A percentile compares a stretch with the other conserved stretches of the same genome.
phyloP scores from a whole-genome alignment of 2,329 filamentous ascomycete genomes.

The Fusarium annulatum region DNA sequence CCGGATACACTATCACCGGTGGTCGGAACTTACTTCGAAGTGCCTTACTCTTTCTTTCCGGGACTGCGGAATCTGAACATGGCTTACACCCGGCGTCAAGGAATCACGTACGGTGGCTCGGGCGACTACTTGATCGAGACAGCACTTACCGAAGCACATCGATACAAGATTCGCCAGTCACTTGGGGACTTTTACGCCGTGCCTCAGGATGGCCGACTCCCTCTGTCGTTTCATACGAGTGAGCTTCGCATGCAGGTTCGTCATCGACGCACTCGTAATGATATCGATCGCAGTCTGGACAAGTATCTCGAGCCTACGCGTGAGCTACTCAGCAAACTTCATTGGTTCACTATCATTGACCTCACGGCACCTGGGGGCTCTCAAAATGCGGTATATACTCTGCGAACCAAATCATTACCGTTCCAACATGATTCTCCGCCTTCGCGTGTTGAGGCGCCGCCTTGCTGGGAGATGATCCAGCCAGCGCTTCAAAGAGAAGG shows the following conservation, averaged over 20 bases:
- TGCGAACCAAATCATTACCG: rapidly evolving
- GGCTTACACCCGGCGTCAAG: background rate
- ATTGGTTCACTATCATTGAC: background rate
- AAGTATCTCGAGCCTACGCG: background rate
- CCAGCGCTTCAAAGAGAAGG: background rate
- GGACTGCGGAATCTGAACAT: background rate
- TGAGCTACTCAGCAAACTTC: background rate
- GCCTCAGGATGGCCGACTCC: background rate
- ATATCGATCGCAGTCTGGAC: background rate
- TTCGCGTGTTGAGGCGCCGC: background rate
- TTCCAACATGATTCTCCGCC: background rate
- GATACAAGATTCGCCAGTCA: background rate
- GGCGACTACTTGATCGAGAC: background rate
- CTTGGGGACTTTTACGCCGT: background rate
- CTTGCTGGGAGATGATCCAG: background rate
- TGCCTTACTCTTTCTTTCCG: background rate
- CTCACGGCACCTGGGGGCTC: background rate
- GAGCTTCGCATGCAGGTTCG: background rate
- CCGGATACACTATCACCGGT: background rate
- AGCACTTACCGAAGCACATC: background rate
- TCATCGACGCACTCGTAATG: background rate
- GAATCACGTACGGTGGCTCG: background rate
- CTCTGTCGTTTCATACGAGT: background rate
- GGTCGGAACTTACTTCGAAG: background rate
- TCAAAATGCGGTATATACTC: background rate